phyloP scores from a whole-genome alignment of 1,284 basidiomycete species.

The Fomitiporia mediterranea region DNA sequence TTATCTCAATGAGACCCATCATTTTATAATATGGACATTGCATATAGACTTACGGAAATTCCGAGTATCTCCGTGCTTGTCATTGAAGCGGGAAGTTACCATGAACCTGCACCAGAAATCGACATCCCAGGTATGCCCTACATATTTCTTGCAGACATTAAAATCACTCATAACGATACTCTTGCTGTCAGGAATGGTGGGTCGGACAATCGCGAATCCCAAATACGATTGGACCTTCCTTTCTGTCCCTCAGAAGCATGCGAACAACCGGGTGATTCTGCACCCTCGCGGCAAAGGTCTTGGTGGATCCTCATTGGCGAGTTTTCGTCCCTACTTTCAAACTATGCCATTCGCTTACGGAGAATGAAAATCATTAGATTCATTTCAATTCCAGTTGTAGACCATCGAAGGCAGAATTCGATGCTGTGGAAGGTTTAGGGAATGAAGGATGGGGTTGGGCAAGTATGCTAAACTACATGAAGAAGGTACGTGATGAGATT shows the following conservation, averaged over 20 bases:
- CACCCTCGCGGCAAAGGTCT: constrained; percentile 13
- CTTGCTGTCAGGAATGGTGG: not conserved
- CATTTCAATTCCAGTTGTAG: constrained; percentile 1
- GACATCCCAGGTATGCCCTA: constrained; percentile 2
- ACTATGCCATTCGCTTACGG: too few species aligned
- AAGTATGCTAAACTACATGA: constrained; percentile 10
- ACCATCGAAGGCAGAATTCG: constrained; percentile 7
- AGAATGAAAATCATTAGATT: too few species aligned
- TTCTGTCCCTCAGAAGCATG: constrained; percentile 6
- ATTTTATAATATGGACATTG: not conserved
- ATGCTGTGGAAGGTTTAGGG: constrained; percentile 17
- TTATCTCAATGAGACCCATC: not conserved
- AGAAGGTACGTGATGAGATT: constrained; percentile 5
- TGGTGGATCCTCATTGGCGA: constrained; percentile 5
- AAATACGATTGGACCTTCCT: constrained; percentile 8
- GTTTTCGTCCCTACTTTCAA: constrained; percentile 8
- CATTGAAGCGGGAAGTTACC: constrained; percentile 7
- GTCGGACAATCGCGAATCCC: constrained; percentile 5
- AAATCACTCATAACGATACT: not conserved
- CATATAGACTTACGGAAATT: constrained; percentile 6
- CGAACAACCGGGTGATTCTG: not conserved
- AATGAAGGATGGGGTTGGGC: constrained; percentile 22
- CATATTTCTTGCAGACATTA: not conserved
- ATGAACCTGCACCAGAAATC: constrained; percentile 1
- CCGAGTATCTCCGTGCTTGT: constrained; percentile 2